Evolutionary conservation across 495 filamentous ascomycete genomes (phyloP).

Genomic region (Penicillium ochrochloron): DNA sequence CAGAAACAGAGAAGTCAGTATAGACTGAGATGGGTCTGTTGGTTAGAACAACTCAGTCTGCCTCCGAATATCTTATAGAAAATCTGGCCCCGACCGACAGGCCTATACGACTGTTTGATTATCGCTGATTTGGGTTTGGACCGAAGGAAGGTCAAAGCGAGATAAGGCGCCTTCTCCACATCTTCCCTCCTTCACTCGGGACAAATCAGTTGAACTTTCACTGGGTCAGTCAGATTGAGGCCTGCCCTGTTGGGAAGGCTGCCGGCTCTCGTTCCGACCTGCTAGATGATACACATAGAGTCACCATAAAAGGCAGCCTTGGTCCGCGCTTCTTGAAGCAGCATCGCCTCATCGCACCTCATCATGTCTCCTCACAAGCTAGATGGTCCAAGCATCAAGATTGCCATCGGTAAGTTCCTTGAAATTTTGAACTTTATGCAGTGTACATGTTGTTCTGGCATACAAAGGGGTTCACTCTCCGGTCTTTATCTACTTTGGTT

Average conservation of each 20-base stretch:
- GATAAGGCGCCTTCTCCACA: conserved; percentile 20
- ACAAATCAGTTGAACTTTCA: background rate
- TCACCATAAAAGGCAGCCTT: conserved; percentile 10
- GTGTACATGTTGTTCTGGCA: too few species aligned
- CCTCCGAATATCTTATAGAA: conserved; percentile 4
- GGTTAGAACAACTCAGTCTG: background rate
- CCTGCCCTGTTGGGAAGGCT: background rate
- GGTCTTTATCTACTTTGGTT: too few species aligned
- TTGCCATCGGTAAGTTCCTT: conserved; percentile 30
- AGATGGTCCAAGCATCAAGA: conserved; percentile 29
- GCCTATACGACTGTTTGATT: background rate
- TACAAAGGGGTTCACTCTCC: too few species aligned
- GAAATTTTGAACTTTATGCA: too few species aligned
- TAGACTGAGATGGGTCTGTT: background rate
- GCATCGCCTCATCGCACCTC: background rate
- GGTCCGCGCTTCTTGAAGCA: background rate
- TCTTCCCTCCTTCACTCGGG: background rate
- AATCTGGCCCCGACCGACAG: background rate
- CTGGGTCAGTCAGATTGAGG: background rate
- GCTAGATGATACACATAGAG: background rate
- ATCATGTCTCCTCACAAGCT: conserved; percentile 25
- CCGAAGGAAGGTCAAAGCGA: conserved; percentile 21
- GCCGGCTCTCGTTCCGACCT: conserved; percentile 13
- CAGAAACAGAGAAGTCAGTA: background rate
- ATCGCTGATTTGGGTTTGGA: conserved; percentile 9